Percentiles rank a stretch among this genome's conserved stretches.
These are phyloP conservation scores for Nissolia schottii DNA, from an alignment of 306 rosid genomes.

Conservation along the genomic window DNA sequence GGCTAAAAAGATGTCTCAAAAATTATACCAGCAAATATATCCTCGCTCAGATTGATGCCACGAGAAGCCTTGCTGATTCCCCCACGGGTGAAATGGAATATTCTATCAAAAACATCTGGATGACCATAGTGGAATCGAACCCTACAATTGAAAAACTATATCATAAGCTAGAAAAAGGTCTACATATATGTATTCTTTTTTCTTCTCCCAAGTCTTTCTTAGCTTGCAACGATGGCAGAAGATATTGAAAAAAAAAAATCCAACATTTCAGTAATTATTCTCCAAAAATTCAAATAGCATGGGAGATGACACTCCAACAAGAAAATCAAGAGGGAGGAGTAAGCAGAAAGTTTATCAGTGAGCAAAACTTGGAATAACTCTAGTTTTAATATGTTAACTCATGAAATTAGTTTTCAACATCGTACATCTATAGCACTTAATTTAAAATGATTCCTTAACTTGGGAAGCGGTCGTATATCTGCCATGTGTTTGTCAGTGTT, in stretches of 20 bases:
- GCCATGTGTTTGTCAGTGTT: conserved; percentile 1
- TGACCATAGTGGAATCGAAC: conserved; percentile 98
- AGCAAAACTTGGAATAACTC: neutral
- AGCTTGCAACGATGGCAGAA: neutral
- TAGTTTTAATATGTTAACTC: neutral
- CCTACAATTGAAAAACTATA: conserved; percentile 44
- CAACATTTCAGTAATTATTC: neutral
- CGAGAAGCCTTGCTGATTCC: conserved; percentile 98
- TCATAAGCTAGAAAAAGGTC: conserved; percentile 6
- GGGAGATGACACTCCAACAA: neutral
- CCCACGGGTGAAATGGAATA: conserved; percentile 95
- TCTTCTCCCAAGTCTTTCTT: neutral
- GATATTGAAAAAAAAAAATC: neutral
- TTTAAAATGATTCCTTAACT: neutral
- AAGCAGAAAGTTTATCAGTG: conserved; percentile 4
- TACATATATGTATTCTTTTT: neutral
- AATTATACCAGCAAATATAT: conserved; percentile 88
- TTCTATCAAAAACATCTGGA: conserved; percentile 94
- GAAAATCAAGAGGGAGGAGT: neutral
- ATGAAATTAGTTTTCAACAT: neutral
- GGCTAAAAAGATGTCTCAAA: neutral
- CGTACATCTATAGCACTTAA: neutral
- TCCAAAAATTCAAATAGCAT: conserved; percentile 11
- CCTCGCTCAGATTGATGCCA: conserved; percentile 95
- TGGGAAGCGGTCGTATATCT: conserved; percentile 6